phyloP scores from a whole-genome alignment of 345 rosid genomes.

The Rhizophora mangle region DNA sequence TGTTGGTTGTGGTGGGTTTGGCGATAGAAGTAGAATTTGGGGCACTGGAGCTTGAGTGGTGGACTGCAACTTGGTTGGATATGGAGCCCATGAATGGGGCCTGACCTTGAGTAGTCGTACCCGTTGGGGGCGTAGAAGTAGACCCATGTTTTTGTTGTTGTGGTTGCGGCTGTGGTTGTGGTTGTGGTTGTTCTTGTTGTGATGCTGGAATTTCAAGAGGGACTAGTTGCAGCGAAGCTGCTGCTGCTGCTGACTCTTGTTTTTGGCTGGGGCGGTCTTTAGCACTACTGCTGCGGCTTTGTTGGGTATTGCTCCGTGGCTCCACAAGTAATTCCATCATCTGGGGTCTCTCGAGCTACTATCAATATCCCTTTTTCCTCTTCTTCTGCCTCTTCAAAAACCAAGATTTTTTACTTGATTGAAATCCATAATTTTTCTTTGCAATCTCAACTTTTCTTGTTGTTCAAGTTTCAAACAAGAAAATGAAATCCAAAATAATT shows the following conservation, averaged over 20 bases:
- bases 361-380: background rate
- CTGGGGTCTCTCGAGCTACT: background rate
- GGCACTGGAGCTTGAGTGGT: conserved; percentile 10
- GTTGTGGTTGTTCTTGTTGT: conserved; percentile 10
- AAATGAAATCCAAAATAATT: background rate
- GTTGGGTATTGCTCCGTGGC: conserved; percentile 23
- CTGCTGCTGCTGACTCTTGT: conserved; percentile 21
- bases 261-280: conserved; percentile 28
- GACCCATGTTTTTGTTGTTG: conserved; percentile 28
- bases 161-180: no score
- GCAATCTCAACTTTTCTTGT: background rate
- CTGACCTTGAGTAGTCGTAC: conserved; percentile 18
- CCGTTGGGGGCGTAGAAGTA: conserved; percentile 16
- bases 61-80: conserved; percentile 27
- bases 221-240: conserved; percentile 32
- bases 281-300: conserved; percentile 11
- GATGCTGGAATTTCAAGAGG: conserved; percentile 24
- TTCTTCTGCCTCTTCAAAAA: background rate
- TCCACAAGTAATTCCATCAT: conserved; percentile 27
- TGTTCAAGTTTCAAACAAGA: conserved; percentile 4
- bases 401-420: background rate
- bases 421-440: background rate
- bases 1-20: conserved; percentile 29
- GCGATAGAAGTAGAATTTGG: conserved; percentile 18
- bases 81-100: conserved; percentile 52